Evolutionary conservation across 371 early-diverging fungal genomes (phyloP), one percentile per base, ranked within the genome.

Genomic region (Circinella minor): DNA sequence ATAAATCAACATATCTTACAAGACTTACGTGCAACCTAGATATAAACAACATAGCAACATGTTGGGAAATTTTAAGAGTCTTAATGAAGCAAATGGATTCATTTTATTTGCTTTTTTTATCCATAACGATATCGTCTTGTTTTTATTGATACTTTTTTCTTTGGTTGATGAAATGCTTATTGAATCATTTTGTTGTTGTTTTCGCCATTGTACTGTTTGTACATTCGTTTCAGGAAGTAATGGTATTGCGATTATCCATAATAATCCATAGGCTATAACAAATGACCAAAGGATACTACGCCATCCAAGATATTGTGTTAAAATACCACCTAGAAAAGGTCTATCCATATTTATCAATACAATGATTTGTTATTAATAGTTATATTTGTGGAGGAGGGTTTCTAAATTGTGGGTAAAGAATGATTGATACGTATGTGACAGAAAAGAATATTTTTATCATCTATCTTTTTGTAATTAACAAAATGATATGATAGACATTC

Each of bases 241-340:
- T 39, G 80, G 68, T 6, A 85, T 38, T 15, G 81, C 69, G 4
- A 67, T 62, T 1, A 80, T 14, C 74, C 78, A 80, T 17, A 74
- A 60, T 20, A 49, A 74, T 38, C 54, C 74, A 75, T 74, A 75
- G 71, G 57, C 77, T 70, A 67, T 74, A 3, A 80, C 57, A 46
- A 81, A 48, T 36, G 80, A 81, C 74, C 75, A 81, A 62, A 85
- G 77, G 43, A 66, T 80, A 46, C 80, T 78, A 66, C 76, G 71
- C 83, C 82, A 85, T 4, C 85, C 85, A 27, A 82, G 69, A 5
- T 74, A 80, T 70, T 81, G 66, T 61, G 74, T 81, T 7, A 85
- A 63, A 43, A 77, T 79, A 15, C 85, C 85, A 14, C 83, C 81
- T 54, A 85, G 71, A 51, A 85, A 77, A 0, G 85, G 82, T 0